These are phyloP conservation scores for Acrocalymma vagum DNA, from an alignment of 2,329 filamentous ascomycete species.

Conservation along the genomic window DNA sequence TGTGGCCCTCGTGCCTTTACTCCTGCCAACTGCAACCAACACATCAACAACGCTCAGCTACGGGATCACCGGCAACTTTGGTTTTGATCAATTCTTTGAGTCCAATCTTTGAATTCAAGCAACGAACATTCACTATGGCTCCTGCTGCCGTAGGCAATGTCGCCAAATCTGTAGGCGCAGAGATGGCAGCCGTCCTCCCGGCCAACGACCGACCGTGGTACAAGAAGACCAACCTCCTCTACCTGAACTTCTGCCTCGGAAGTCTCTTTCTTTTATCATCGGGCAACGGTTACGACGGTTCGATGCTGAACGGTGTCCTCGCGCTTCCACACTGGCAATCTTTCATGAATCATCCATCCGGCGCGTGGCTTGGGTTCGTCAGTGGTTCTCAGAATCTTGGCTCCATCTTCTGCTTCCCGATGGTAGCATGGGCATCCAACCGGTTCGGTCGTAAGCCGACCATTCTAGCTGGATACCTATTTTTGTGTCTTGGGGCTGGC, in stretches of 20 bases:
- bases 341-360: constrained; percentile 27
- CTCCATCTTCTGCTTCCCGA: constrained; percentile 33
- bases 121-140: no score
- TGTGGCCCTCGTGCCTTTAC: no score
- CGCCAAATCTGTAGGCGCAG: no score
- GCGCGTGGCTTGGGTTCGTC: constrained; percentile 10
- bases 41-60: no score
- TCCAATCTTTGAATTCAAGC: no score
- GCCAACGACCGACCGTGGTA: constrained; percentile 15
- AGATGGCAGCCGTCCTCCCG: no score
- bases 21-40: no score
- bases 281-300: constrained; percentile 38
- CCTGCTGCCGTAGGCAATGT: no score
- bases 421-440: constrained; percentile 43
- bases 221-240: constrained; percentile 12
- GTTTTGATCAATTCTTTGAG: no score
- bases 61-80: no score
- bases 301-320: constrained; percentile 38
- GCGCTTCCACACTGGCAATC: constrained; percentile 23
- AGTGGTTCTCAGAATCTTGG: constrained; percentile 24
- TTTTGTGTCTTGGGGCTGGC: no score
- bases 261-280: constrained; percentile 15
- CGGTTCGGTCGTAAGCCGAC: constrained; percentile 44
- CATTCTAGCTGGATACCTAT: constrained; percentile 42
- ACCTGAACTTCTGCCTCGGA: constrained; percentile 13